Evolutionary conservation across 2,329 filamentous ascomycete genomes (phyloP).

Genomic region (Colletotrichum sp.): DNA sequence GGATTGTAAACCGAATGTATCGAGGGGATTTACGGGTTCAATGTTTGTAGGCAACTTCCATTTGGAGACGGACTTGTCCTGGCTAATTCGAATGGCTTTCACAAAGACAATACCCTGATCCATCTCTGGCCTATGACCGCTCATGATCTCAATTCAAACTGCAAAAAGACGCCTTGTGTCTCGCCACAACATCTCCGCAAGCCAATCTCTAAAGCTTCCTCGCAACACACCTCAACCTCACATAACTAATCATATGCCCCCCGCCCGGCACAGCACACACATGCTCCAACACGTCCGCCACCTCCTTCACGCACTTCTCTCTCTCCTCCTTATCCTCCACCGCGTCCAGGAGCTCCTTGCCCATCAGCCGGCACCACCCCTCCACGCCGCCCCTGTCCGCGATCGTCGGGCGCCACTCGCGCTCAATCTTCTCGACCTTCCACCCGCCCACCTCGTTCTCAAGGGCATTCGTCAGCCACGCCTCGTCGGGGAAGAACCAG

Average conservation of each 20-base stretch:
- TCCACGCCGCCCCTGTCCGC: constrained; percentile 64
- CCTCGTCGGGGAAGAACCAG: constrained; percentile 76
- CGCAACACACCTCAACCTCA: constrained; percentile 56
- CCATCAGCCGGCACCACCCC: constrained; percentile 72
- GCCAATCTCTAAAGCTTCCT: constrained; percentile 33
- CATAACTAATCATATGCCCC: constrained; percentile 59
- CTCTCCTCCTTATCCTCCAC: constrained; percentile 47
- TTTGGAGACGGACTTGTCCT: background rate
- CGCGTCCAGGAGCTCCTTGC: constrained; percentile 60
- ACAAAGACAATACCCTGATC: background rate
- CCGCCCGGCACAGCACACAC: constrained; percentile 63
- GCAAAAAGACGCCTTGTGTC: background rate
- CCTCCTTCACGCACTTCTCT: constrained; percentile 59
- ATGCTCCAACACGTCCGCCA: constrained; percentile 57
- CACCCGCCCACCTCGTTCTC: constrained; percentile 51
- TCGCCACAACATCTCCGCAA: rapidly evolving
- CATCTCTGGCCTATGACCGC: background rate
- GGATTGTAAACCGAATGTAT: background rate
- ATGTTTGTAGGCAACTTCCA: rapidly evolving
- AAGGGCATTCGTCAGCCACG: constrained; percentile 54
- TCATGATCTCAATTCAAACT: background rate
- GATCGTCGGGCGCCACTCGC: constrained; percentile 69
- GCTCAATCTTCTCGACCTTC: constrained; percentile 58
- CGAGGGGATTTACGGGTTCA: rapidly evolving
- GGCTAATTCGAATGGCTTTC: background rate